phyloP scores from a whole-genome alignment of 768 basidiomycete genomes.

The Suillus weaverae region DNA sequence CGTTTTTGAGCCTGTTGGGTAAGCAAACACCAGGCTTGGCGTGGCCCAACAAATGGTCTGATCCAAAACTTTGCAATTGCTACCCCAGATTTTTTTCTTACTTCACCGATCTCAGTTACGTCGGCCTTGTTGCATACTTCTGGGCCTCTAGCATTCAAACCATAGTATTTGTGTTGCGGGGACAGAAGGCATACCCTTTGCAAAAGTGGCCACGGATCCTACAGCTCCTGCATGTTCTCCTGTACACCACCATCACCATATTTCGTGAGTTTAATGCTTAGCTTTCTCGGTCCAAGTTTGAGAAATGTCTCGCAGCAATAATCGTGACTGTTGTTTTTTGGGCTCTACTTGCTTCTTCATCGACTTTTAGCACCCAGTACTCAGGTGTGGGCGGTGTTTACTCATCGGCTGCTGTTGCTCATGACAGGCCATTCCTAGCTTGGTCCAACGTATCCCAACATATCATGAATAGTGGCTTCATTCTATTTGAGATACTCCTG shows the following conservation, averaged over 20 bases:
- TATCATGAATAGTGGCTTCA: constrained; percentile 56
- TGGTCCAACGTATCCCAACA: constrained; percentile 65
- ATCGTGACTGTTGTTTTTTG: constrained; percentile 67
- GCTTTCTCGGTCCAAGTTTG: not conserved
- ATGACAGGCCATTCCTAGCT: constrained; percentile 33
- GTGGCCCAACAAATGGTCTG: not conserved
- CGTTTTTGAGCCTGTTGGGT: constrained; percentile 32
- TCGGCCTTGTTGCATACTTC: constrained; percentile 63
- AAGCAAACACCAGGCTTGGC: constrained; percentile 29
- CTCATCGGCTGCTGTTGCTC: constrained; percentile 3
- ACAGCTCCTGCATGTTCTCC: constrained; percentile 56
- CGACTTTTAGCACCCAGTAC: constrained; percentile 42
- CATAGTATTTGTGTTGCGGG: constrained; percentile 37
- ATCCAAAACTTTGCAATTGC: not conserved
- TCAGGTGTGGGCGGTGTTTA: constrained; percentile 32
- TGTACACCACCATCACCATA: constrained; percentile 50
- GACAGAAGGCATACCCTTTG: constrained; percentile 47
- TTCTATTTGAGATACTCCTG: constrained; percentile 55
- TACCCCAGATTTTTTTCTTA: constrained; percentile 56
- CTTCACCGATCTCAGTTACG: constrained; percentile 64
- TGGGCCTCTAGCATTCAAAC: constrained; percentile 60
- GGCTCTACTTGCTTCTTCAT: constrained; percentile 47
- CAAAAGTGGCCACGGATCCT: constrained; percentile 57
- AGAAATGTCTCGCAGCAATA: constrained; percentile 43
- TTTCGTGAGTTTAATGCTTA: constrained; percentile 48